These are phyloP conservation scores for Scopulariopsis brevicaulis DNA, from an alignment of 2,329 filamentous ascomycete genomes.

Conservation along the genomic window DNA sequence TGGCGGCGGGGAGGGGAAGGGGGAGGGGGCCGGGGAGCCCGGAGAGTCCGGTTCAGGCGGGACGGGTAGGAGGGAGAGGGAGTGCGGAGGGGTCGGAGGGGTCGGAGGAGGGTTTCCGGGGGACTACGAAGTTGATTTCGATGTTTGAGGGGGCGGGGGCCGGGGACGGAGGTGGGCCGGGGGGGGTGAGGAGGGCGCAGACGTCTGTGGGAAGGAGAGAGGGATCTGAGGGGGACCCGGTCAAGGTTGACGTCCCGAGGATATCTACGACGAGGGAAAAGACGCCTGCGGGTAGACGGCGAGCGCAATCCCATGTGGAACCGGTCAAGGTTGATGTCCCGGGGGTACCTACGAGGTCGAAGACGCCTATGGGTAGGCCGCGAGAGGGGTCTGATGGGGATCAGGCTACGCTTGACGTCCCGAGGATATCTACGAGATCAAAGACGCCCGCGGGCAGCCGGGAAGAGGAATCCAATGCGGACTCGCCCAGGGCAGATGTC, in stretches of 20 bases:
- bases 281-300: no score
- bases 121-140: conserved; percentile 53
- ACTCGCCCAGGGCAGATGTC: conserved; percentile 21
- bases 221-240: conserved; percentile 14
- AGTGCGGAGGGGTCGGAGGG: background rate
- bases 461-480: conserved; percentile 7
- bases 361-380: no score
- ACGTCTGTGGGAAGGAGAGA: background rate
- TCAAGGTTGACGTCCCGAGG: conserved; percentile 9
- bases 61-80: background rate
- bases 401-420: conserved; percentile 12
- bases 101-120: conserved; percentile 35
- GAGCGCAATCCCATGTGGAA: no score
- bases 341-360: background rate
- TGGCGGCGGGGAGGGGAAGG: background rate
- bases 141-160: conserved; percentile 47
- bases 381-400: conserved; percentile 40
- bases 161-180: conserved; percentile 11
- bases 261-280: background rate
- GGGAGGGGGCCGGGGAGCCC: background rate
- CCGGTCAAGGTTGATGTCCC: conserved; percentile 13
- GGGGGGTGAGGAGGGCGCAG: background rate
- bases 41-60: background rate
- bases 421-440: background rate
- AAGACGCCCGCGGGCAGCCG: background rate